Evolutionary conservation across 352 stramenopile species (phyloP), one percentile per base, ranked within the genome.

Genomic region (Thraustochytrium striatum): DNA sequence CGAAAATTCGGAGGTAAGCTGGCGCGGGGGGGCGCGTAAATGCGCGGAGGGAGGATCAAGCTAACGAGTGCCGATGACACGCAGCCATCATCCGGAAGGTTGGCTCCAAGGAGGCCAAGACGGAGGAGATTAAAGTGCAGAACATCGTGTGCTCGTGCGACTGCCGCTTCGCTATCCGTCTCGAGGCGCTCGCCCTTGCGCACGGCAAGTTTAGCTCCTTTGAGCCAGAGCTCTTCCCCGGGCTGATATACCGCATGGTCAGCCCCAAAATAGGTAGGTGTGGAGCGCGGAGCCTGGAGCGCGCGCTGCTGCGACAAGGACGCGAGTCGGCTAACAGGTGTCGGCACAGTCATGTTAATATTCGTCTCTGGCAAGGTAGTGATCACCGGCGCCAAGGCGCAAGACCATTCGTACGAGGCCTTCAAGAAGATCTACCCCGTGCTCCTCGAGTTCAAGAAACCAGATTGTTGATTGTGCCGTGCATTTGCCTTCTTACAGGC

Each of bases 341-440:
- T n/a, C n/a, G n/a, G n/a, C 25, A n/a, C 57, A 57, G 98, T 98
- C n/a, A 85, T 99, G 30, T 83, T 99, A 33, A 98, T 99, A 78
- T 99, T 99, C 85, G 96, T 99, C 11, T 98, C 91, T 30, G 97
- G 97, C 38, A 99, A 99, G 84, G 89, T 99, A 38, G 95, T 99
- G 7, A 89, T 98, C 73, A 98, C 93, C 0, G 94, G 94, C 16
- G 94, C 87, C 39, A 93, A 94, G 86, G 88, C 89, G 33, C 85
- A 87, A 36, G 83, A 85, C 53, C 86, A 96, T 65, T 83, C 97
- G 13, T 84, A 88, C 57, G 84, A 85, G n/a, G 93, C 91, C 1
- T 94, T 94, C 57, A 85, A 92, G 38, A 81, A 85, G 30, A 93
- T 95, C 62, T 82, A 95, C 84, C 89, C 91, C 70, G 79, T 75